Percentiles rank a stretch among this genome's conserved stretches.
These are phyloP conservation scores for Musa acuminata DNA, from an alignment of 176 grass and related monocot genomes.

Conservation along the genomic window DNA sequence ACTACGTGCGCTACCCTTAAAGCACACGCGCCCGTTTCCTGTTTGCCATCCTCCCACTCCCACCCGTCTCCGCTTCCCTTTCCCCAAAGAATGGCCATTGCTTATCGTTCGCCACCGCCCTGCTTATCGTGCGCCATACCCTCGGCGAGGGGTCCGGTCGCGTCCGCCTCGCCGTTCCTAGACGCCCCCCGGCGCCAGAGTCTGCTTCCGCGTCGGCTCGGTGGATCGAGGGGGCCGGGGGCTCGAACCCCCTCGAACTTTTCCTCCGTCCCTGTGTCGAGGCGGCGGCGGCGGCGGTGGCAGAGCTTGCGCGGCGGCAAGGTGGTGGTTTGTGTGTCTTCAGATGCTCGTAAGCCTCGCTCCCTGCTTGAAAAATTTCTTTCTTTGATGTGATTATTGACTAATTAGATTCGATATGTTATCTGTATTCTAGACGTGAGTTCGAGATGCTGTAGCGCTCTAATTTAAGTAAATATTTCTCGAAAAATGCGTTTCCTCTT, in stretches of 20 bases:
- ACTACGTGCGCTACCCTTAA: not conserved
- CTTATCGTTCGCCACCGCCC: constrained; percentile 17
- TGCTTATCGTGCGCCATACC: constrained; percentile 18
- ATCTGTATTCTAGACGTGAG: not conserved
- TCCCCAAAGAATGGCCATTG: not conserved
- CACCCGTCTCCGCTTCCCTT: too few relatives aligned
- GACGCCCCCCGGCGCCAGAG: not conserved
- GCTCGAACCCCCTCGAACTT: not conserved
- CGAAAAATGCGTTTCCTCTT: not conserved
- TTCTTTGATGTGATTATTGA: not conserved
- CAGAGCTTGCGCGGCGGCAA: not conserved
- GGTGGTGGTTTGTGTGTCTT: constrained; percentile 2
- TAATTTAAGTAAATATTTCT: not conserved
- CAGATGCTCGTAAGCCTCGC: constrained; percentile 8
- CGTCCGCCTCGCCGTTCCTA: not conserved
- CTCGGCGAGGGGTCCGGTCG: not conserved
- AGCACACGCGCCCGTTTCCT: not conserved
- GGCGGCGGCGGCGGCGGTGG: not conserved
- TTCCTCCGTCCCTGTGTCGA: constrained; percentile 1
- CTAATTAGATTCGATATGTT: not conserved
- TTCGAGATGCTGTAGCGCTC: not conserved
- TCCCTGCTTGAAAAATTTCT: not conserved
- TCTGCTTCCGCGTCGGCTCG: not conserved
- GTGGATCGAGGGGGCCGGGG: not conserved
- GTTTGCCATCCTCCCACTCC: not conserved